Evolutionary conservation across 768 basidiomycete species (phyloP), one percentile per base, ranked within the genome.

Genomic region (Amylocystis lapponica): DNA sequence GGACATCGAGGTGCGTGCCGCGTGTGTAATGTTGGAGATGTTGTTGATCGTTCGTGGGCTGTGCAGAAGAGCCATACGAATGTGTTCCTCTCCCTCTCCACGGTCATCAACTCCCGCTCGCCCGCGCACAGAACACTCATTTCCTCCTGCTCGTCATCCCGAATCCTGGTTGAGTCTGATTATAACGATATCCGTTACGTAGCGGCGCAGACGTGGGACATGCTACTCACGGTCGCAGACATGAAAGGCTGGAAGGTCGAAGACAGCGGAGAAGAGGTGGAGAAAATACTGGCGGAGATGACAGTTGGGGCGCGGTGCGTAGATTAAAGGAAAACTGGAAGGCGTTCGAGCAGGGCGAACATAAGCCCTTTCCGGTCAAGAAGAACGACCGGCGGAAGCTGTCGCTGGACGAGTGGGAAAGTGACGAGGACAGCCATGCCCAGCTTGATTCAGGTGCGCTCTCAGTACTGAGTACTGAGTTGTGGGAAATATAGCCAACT

Each of bases 121-220:
- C 64, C 71, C 5, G 76, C 76, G 30, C 76, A 86, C 47, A 66
- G 69, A 29, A 66, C 71, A 2, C 72, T 97, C 16, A 83, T 95
- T 38, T 64, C 72, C 32, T 67, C 71, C 0, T 86, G 83, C 50
- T 66, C 78, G 37, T 65, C 79, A 2, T 60, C 76, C 47, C 79
- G 90, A 19, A 71, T 98, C 21, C 73, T 98, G 38, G 81, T 80
- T 23, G 95, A 99, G 63, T 90, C 86, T 3, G 95, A 97, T 63
- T 86, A 75, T 54, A 73, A 90, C 57, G 65, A 84, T 48, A 71
- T 88, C n/a, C 59, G 73, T 13, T 57, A 68, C 49, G 78, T 76
- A 41, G 70, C 80, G 1, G 49, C 66, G 26, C 68, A 77, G 44
- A 85, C 88, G 5, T 88, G 89, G 83, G 78, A 82, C 32, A 93